These are phyloP conservation scores for Cordyceps militaris DNA, from an alignment of 2,329 filamentous ascomycete genomes.

Conservation along the genomic window DNA sequence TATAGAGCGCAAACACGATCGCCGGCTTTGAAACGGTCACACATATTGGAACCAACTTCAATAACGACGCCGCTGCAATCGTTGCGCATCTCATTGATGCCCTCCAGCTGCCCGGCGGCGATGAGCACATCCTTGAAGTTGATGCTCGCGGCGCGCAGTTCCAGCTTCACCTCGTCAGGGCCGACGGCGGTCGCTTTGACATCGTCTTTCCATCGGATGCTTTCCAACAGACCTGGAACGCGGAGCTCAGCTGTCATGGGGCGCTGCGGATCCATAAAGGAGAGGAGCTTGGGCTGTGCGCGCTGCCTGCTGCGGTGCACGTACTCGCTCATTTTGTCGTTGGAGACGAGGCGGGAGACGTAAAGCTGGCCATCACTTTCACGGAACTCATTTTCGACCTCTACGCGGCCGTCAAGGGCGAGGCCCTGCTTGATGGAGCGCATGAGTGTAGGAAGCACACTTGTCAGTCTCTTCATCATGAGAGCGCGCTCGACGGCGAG, in stretches of 20 bases:
- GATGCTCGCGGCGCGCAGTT: constrained; percentile 21
- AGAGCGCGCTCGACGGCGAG: background rate
- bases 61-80: constrained; percentile 28
- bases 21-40: constrained; percentile 19
- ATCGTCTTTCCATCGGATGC: constrained; percentile 16
- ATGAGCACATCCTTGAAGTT: constrained; percentile 32
- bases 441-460: background rate
- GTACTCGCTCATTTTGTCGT: constrained; percentile 1
- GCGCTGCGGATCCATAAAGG: constrained; percentile 11
- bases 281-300: background rate
- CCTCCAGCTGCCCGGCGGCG: constrained; percentile 26
- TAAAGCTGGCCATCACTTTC: constrained; percentile 15
- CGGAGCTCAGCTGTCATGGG: constrained; percentile 14
- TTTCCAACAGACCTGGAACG: constrained; percentile 17
- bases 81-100: constrained; percentile 23
- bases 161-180: constrained; percentile 15
- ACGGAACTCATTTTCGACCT: constrained; percentile 15
- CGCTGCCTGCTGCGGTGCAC: constrained; percentile 11
- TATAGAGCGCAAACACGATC: constrained; percentile 19
- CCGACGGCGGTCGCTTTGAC: constrained; percentile 11
- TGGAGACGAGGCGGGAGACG: constrained; percentile 15
- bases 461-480: background rate
- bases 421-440: constrained; percentile 12
- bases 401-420: background rate
- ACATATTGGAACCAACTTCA: constrained; percentile 23